Evolutionary conservation across 768 basidiomycete genomes (phyloP).

Genomic region (Chalciporus sphaerocephalus): DNA sequence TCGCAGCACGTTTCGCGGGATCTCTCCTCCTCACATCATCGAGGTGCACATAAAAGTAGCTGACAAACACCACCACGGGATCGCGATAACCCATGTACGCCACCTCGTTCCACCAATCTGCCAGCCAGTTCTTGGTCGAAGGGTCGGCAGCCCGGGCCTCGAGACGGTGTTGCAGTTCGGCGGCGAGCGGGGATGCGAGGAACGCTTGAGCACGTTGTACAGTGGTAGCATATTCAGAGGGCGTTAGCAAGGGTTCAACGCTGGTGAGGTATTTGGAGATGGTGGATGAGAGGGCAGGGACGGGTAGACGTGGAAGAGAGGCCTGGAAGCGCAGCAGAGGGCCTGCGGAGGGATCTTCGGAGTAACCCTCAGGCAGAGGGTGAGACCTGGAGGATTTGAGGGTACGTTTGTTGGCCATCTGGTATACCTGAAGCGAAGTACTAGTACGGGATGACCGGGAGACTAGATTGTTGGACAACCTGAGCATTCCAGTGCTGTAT

Average conservation of each 20-base stretch:
- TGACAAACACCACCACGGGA: slow-evolving; percentile 86
- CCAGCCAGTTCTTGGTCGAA: slow-evolving; percentile 73
- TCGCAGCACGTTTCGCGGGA: slow-evolving; percentile 73
- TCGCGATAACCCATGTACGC: slow-evolving; percentile 89
- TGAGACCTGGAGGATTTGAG: slow-evolving; percentile 32
- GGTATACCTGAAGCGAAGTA: slow-evolving; percentile 10
- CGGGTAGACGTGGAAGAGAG: slow-evolving; percentile 72
- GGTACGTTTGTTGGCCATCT: slow-evolving; percentile 30
- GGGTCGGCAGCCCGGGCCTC: slow-evolving; percentile 66
- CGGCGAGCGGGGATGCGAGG: slow-evolving; percentile 60
- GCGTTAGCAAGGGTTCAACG: slow-evolving; percentile 70
- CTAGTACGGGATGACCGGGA: slow-evolving; percentile 11
- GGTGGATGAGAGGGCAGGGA: slow-evolving; percentile 80
- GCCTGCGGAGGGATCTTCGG: slow-evolving; percentile 51
- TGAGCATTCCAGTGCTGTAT: slow-evolving; percentile 14
- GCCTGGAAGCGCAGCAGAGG: slow-evolving; percentile 74
- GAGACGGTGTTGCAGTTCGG: slow-evolving; percentile 73
- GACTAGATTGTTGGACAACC: slow-evolving; percentile 14
- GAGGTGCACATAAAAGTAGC: slow-evolving; percentile 91
- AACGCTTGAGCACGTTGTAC: slow-evolving; percentile 61
- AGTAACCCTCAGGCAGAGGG: slow-evolving; percentile 42
- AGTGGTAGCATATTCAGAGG: slow-evolving; percentile 57
- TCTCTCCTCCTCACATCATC: slow-evolving; percentile 52
- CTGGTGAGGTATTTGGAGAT: slow-evolving; percentile 85
- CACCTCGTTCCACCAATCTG: slow-evolving; percentile 96